Percentiles rank a stretch among this genome's conserved stretches.
Evolutionary conservation across 2,329 filamentous ascomycete species (phyloP).

Genomic region (Beauveria rudraprayagi): DNA sequence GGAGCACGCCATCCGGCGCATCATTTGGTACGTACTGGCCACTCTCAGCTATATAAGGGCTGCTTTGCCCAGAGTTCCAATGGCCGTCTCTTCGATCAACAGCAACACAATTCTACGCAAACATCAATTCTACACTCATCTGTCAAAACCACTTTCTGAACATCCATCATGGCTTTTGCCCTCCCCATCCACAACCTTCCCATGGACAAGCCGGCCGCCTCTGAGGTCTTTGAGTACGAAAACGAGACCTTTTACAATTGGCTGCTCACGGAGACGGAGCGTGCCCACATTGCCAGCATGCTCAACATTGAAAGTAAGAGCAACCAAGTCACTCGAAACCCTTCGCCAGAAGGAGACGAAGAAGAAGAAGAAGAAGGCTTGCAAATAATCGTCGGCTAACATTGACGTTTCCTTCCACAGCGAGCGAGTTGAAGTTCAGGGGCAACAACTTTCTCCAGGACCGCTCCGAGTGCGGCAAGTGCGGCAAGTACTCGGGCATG

Average conservation of each 20-base stretch:
- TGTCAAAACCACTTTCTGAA: background rate
- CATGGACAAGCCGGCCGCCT: constrained; percentile 1
- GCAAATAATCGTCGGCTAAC: background rate
- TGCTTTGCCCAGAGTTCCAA: background rate
- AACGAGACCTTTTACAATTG: background rate
- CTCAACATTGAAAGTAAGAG: constrained; percentile 1
- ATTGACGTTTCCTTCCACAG: background rate
- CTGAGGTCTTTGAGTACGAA: background rate
- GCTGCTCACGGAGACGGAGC: background rate
- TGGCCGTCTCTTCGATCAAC: background rate
- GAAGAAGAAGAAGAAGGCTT: background rate
- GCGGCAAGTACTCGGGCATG: constrained; percentile 10
- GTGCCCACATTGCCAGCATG: constrained; percentile 9
- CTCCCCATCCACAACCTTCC: background rate
- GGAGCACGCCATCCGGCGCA: background rate
- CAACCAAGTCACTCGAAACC: background rate
- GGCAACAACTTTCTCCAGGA: constrained; percentile 7
- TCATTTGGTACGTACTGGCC: background rate
- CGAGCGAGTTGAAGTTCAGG: background rate
- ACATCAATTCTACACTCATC: background rate
- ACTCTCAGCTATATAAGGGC: background rate
- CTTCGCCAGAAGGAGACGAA: too few relatives aligned
- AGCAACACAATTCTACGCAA: background rate
- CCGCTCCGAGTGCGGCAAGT: constrained; percentile 3
- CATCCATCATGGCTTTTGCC: background rate